Evolutionary conservation across 2,329 filamentous ascomycete species (phyloP), one percentile per base, ranked within the genome.

Genomic region (Ophiocordyceps camponoti-saundersi): DNA sequence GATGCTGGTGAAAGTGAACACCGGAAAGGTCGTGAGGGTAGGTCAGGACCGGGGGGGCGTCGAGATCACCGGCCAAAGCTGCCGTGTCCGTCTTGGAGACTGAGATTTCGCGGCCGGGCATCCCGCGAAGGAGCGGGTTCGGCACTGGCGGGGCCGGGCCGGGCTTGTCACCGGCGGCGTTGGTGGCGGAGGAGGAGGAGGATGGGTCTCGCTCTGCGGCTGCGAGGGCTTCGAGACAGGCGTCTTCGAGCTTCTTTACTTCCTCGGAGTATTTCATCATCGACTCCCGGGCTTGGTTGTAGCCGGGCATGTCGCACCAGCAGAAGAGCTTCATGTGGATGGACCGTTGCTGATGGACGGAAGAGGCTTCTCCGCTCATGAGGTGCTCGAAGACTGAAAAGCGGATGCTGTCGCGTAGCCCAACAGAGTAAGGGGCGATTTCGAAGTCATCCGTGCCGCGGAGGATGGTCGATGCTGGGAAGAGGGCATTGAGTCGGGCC

Each of bases 121-220:
- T 59, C 6, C 65, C 63, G 45, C 51, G 56, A 11, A 66, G 56
- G 0, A 67, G 56, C 73, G 65, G 89, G 30, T 58, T 55, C 0
- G 54, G 55, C 8, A 51, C 49, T 5, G 52, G 45, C 21, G 51
- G 49, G 0, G 48, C 47, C 1, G 51, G 48, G 3, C 46, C 45
- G 20, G 36, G n/a, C 5, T 18, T 40, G 36, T 11, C 10, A 21
- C 13, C 12, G 40, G 40, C 12, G 3, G 34, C 13, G 34, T 11
- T 15, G 2, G 34, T 15, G 34, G 34, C 13, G 15, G 15, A 2
- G n/a, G 16, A 6, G n/a, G 6, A 2, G 46, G 8, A 29, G 16
- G 32, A 16, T 16, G 10, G 7, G 12, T 23, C 3, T 16, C 53
- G 29, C 23, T 47, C 48, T 3, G 54, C 44, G n/a, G 48, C 45